phyloP scores from a whole-genome alignment of 108 stramenopile genomes.

The Craspedostauros australis region DNA sequence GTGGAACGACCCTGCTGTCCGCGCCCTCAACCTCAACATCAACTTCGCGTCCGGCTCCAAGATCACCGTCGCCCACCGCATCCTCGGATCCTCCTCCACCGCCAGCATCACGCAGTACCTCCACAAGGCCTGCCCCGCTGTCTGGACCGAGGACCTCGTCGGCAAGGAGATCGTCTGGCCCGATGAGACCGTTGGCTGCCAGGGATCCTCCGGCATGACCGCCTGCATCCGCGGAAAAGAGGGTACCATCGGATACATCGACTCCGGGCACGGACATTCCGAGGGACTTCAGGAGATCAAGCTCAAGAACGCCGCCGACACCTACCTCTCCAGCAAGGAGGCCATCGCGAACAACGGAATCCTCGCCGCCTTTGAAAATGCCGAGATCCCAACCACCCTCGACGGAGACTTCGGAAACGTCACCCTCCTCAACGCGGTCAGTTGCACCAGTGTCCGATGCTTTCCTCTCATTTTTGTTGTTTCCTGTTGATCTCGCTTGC shows the following conservation, averaged over 20 bases:
- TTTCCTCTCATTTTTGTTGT: no score
- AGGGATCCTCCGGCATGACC: conserved; percentile 70
- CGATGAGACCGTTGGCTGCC: conserved; percentile 41
- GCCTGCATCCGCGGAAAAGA: conserved; percentile 43
- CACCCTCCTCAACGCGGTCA: conserved; percentile 39
- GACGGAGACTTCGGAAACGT: conserved; percentile 52
- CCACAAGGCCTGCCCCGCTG: conserved; percentile 36
- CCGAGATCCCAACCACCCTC: conserved; percentile 31
- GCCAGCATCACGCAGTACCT: conserved; percentile 56
- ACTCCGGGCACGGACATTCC: conserved; percentile 69
- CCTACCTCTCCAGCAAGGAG: conserved; percentile 43
- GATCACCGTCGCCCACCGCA: conserved; percentile 71
- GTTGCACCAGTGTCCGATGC: no score
- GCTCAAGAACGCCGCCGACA: conserved; percentile 55
- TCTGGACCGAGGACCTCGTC: conserved; percentile 57
- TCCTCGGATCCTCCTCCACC: conserved; percentile 62
- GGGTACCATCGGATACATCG: conserved; percentile 82
- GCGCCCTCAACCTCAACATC: conserved; percentile 8
- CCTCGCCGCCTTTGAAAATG: conserved; percentile 37
- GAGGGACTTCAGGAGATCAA: conserved; percentile 64
- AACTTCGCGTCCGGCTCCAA: conserved; percentile 5
- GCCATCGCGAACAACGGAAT: conserved; percentile 53
- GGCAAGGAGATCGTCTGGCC: conserved; percentile 45
- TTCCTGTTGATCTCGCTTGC: no score
- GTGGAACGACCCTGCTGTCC: conserved; percentile 66